Evolutionary conservation across 2,329 filamentous ascomycete species (phyloP).

Genomic region (Cladosporium sp.): DNA sequence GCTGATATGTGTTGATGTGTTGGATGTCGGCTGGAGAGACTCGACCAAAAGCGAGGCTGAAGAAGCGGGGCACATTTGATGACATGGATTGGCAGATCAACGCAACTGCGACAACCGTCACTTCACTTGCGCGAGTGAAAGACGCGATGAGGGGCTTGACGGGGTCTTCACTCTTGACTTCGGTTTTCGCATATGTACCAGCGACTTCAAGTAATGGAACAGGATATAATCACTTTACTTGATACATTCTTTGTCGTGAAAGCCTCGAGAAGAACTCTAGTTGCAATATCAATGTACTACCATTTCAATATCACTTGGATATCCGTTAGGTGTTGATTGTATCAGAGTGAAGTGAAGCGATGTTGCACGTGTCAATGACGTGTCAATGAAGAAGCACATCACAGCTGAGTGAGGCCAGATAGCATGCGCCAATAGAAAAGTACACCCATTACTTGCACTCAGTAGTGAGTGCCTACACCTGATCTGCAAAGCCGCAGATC

Average conservation of each 20-base stretch:
- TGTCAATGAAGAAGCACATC: no score
- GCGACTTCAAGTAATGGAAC: no score
- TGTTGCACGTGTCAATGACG: no score
- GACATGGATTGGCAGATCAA: neutral
- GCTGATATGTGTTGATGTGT: neutral
- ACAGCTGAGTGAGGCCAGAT: neutral
- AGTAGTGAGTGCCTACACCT: neutral
- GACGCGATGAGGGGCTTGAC: neutral
- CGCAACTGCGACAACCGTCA: neutral
- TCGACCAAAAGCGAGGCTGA: neutral
- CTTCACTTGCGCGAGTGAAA: neutral
- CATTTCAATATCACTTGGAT: no score
- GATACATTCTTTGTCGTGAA: no score
- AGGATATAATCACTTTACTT: no score
- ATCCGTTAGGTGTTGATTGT: neutral
- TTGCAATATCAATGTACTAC: no score
- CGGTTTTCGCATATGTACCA: no score
- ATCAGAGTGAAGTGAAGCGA: neutral
- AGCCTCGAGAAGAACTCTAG: no score
- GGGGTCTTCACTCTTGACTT: neutral
- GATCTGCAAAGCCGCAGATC: neutral
- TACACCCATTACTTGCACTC: neutral
- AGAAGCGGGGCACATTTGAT: neutral
- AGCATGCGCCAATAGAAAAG: neutral
- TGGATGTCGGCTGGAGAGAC: neutral